Conservation (phyloP, 2,329 filamentous ascomycete species). For the Cladorrhinum sp. region DNA sequence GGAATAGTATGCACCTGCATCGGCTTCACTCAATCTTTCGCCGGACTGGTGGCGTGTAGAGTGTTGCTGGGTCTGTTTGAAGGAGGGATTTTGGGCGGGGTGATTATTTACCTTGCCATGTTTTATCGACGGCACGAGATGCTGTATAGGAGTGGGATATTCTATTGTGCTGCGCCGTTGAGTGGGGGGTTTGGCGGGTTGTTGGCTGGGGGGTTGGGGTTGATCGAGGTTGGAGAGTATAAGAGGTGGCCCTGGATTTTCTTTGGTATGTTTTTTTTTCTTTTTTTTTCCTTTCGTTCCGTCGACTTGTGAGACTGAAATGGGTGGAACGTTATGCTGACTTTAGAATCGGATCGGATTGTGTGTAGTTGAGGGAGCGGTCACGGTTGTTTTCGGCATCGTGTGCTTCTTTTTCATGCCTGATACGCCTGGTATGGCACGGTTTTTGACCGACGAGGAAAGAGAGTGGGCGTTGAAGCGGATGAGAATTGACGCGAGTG, state of each 20-base stretch:
- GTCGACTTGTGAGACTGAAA: no score
- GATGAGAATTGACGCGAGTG: conserved; percentile 27
- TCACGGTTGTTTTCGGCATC: conserved; percentile 58
- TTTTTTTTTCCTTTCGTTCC: background rate
- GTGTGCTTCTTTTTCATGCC: conserved; percentile 49
- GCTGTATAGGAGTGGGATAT: conserved; percentile 44
- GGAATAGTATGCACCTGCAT: conserved; percentile 26
- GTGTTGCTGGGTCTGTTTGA: conserved; percentile 55
- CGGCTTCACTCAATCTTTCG: conserved; percentile 27
- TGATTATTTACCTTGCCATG: conserved; percentile 47
- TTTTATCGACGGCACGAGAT: conserved; percentile 65
- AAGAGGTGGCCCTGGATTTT: conserved; percentile 48
- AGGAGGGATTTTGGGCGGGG: conserved; percentile 55
- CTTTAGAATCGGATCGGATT: no score
- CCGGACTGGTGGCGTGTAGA: conserved; percentile 30
- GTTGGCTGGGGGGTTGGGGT: conserved; percentile 56
- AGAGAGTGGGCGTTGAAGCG: conserved; percentile 23
- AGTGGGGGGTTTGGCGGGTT: conserved; percentile 65
- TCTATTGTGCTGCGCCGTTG: conserved; percentile 68
- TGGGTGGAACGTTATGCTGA: no score
- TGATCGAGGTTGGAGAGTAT: conserved; percentile 42
- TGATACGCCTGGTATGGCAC: conserved; percentile 27
- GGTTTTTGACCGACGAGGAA: conserved; percentile 30
- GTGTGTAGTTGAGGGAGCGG: conserved; percentile 52
- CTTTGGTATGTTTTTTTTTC: conserved; percentile 32